A percentile compares a stretch with the other conserved stretches of the same genome.
Evolutionary conservation across 352 stramenopile genomes (phyloP).

Genomic region (Elongisporangium senticosum): DNA sequence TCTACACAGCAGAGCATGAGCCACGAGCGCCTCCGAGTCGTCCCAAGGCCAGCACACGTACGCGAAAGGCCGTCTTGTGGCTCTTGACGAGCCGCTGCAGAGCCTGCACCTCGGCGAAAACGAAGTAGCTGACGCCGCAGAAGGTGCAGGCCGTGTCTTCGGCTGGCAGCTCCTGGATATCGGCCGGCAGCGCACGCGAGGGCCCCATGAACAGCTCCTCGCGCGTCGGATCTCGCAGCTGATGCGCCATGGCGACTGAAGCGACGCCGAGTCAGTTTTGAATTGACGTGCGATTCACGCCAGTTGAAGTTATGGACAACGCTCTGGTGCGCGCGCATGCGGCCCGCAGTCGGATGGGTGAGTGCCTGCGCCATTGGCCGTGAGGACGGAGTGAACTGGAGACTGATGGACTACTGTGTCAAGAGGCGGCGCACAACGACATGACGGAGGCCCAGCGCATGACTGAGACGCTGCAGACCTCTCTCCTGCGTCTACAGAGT

Average conservation of each 20-base stretch:
- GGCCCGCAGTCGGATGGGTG: background rate
- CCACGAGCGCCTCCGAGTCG: background rate
- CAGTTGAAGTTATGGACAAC: background rate
- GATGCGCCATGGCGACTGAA: conserved; percentile 6
- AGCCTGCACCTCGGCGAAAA: conserved; percentile 77
- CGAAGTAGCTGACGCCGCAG: conserved; percentile 83
- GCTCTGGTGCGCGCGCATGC: background rate
- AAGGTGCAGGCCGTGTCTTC: conserved; percentile 82
- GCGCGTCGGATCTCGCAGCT: conserved; percentile 57
- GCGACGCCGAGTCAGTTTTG: conserved; percentile 5
- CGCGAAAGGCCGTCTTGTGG: conserved; percentile 68
- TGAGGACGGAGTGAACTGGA: background rate
- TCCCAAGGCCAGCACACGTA: conserved; percentile 14
- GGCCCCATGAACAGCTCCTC: conserved; percentile 67
- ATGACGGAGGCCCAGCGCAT: background rate
- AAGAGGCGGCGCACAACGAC: conserved; percentile 1
- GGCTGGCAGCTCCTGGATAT: conserved; percentile 57
- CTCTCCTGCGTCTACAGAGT: conserved; percentile 1
- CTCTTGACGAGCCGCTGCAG: conserved; percentile 62
- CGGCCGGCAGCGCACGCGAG: conserved; percentile 43
- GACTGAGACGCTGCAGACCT: background rate
- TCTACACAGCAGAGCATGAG: conserved; percentile 16
- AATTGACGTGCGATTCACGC: background rate
- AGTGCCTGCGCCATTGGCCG: background rate
- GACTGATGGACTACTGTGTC: background rate